Evolutionary conservation across 371 early-diverging fungal genomes (phyloP).

Genomic region (Syncephalastrum monosporum): DNA sequence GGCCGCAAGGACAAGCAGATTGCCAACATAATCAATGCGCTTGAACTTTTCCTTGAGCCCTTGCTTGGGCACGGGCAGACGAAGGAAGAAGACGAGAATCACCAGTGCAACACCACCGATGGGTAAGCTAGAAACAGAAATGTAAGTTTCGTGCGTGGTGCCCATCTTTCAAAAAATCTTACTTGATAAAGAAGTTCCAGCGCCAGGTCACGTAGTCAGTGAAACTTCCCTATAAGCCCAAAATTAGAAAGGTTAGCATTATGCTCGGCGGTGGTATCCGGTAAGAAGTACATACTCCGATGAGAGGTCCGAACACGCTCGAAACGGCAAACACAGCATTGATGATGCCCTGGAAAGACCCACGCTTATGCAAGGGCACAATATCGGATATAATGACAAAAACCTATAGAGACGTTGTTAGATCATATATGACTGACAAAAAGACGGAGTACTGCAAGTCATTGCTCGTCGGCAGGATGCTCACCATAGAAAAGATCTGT

Average conservation of each 20-base stretch:
- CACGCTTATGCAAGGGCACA: constrained; percentile 54
- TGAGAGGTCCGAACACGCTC: constrained; percentile 44
- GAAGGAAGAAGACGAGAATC: constrained; percentile 28
- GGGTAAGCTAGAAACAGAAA: constrained; percentile 28
- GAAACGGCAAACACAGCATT: constrained; percentile 50
- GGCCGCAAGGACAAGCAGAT: constrained; percentile 30
- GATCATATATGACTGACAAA: background rate
- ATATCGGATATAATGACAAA: constrained; percentile 68
- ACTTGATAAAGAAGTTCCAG: constrained; percentile 51
- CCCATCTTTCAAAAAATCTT: constrained; percentile 8
- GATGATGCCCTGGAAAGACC: constrained; percentile 56
- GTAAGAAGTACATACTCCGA: constrained; percentile 33
- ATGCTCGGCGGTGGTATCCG: background rate
- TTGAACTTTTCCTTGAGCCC: constrained; percentile 35
- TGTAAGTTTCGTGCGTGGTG: constrained; percentile 1
- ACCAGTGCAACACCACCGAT: constrained; percentile 38
- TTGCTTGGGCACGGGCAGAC: constrained; percentile 24
- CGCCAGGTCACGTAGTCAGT: constrained; percentile 43
- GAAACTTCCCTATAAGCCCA: constrained; percentile 25
- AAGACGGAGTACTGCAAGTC: background rate
- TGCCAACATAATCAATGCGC: constrained; percentile 36
- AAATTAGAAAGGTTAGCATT: constrained; percentile 2
- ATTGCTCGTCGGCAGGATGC: background rate
- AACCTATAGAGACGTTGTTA: constrained; percentile 17
- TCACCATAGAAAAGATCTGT: constrained; percentile 6